phyloP scores from a whole-genome alignment of 1,139 yeast genomes.

The Debaryomyces subglobosus region DNA sequence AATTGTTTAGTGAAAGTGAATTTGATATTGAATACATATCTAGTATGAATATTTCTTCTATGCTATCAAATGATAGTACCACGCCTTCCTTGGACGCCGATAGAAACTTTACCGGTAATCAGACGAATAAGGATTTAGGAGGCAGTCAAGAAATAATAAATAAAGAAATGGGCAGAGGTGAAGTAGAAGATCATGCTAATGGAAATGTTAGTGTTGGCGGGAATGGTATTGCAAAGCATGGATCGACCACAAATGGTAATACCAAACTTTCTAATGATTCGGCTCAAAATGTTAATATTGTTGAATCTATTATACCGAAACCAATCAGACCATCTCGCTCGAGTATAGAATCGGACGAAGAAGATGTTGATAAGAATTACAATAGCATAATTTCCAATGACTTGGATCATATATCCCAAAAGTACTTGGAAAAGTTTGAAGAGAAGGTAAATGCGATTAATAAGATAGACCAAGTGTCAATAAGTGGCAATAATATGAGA shows the following conservation, averaged over 20 bases:
- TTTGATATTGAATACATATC: slow-evolving; percentile 4
- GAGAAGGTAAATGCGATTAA: slow-evolving; percentile 28
- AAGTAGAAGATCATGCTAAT: neutral
- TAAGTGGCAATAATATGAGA: slow-evolving; percentile 29
- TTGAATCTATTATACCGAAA: slow-evolving; percentile 10
- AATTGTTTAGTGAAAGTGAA: slow-evolving; percentile 3
- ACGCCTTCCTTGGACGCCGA: slow-evolving; percentile 15
- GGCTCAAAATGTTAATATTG: slow-evolving; percentile 1
- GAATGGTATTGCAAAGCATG: neutral
- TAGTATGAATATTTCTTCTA: slow-evolving; percentile 46
- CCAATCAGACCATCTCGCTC: neutral
- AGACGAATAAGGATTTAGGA: neutral
- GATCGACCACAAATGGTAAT: neutral
- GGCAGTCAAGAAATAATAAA: neutral
- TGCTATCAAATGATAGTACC: slow-evolving; percentile 36
- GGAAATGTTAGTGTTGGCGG: neutral
- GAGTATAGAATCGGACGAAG: slow-evolving; percentile 7
- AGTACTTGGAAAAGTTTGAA: slow-evolving; percentile 25
- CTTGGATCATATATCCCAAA: slow-evolving; percentile 2
- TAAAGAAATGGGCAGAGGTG: neutral
- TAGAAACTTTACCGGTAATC: neutral
- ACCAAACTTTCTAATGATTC: neutral
- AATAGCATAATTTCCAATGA: slow-evolving; percentile 5
- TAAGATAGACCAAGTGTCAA: slow-evolving; percentile 32
- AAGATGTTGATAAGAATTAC: slow-evolving; percentile 6